These are phyloP conservation scores for Blastocystis sp. DNA, from an alignment of 352 stramenopile genomes.

Conservation along the genomic window DNA sequence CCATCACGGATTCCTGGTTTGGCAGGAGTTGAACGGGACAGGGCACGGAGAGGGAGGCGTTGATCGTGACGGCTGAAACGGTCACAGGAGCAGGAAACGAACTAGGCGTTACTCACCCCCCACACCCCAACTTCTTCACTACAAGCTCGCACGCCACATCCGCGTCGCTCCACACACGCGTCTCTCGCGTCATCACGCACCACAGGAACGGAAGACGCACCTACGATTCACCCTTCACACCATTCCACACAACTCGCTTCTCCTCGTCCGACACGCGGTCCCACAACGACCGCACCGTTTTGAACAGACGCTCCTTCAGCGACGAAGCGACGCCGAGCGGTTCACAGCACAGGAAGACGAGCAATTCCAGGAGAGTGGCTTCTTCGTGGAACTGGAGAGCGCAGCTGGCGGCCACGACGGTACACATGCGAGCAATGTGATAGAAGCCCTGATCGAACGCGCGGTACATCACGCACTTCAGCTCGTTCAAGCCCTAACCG, in stretches of 20 bases:
- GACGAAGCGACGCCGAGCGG: background rate
- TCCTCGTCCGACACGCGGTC: background rate
- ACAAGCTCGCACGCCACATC: background rate
- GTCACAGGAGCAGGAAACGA: background rate
- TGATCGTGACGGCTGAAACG: background rate
- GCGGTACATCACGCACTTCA: background rate
- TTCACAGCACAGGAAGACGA: background rate
- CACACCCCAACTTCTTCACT: constrained; percentile 3
- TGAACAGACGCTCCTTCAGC: background rate
- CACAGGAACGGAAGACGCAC: background rate
- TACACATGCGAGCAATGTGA: background rate
- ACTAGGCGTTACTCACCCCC: background rate
- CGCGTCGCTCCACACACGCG: background rate
- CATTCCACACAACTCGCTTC: background rate
- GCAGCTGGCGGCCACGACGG: background rate
- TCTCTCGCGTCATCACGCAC: background rate
- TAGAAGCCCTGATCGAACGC: background rate
- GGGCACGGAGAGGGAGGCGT: background rate
- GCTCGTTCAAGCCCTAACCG: background rate
- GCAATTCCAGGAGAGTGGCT: background rate
- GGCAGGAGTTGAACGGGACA: background rate
- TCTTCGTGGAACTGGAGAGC: background rate
- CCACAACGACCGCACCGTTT: background rate
- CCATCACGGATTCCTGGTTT: background rate
- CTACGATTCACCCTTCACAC: background rate